Conservation (phyloP, 2,329 filamentous ascomycete species). For the Magnaporthiopsis incrustans region DNA sequence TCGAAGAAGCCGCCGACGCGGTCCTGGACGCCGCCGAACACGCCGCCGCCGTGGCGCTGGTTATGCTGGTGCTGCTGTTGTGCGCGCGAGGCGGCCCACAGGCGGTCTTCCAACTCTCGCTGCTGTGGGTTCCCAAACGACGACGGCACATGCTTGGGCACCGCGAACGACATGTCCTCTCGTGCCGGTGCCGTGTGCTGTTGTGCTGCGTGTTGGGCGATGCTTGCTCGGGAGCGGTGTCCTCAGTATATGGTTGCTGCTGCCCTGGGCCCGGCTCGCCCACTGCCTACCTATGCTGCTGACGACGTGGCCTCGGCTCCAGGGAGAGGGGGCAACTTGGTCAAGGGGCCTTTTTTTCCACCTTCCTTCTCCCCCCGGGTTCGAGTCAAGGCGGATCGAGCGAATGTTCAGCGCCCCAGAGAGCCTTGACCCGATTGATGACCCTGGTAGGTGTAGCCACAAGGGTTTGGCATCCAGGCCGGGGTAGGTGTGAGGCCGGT, state of each 20-base stretch:
- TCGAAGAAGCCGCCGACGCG: constrained; percentile 60
- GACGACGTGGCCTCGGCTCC: background rate
- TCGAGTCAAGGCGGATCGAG: too few species aligned
- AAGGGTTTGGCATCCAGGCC: background rate
- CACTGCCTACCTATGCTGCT: too few species aligned
- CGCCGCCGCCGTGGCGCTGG: constrained; percentile 8
- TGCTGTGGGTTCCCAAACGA: constrained; percentile 56
- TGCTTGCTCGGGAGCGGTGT: background rate
- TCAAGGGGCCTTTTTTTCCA: too few species aligned
- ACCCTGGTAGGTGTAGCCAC: background rate
- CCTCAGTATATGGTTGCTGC: background rate
- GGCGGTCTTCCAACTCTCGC: constrained; percentile 55
- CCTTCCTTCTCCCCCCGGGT: too few species aligned
- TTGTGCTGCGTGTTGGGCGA: background rate
- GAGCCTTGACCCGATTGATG: background rate
- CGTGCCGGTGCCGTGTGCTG: constrained; percentile 6
- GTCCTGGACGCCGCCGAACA: constrained; percentile 43
- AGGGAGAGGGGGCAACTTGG: too few species aligned
- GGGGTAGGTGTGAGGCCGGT: background rate
- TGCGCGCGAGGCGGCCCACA: constrained; percentile 49
- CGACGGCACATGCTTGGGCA: constrained; percentile 58
- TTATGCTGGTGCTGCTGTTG: background rate
- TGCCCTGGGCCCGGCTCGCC: background rate
- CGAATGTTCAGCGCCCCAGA: too few species aligned
- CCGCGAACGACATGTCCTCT: constrained; percentile 54